Percentiles rank a stretch among this genome's conserved stretches.
Evolutionary conservation across 345 rosid species (phyloP).

Genomic region (Ceriops tagal): DNA sequence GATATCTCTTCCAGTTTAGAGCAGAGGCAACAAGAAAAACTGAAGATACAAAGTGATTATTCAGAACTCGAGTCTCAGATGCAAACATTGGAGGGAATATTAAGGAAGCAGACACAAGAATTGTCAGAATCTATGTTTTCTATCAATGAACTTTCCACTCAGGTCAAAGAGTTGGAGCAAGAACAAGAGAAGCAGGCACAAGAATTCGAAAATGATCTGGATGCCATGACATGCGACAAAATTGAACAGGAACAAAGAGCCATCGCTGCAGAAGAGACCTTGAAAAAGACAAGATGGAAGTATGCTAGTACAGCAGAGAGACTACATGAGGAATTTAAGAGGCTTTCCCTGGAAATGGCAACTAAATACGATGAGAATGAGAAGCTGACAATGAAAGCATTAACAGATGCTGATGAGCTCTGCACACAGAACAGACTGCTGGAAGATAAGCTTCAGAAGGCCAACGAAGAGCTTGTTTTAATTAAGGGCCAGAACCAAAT

Average conservation of each 20-base stretch:
- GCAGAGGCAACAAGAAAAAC: constrained; percentile 8
- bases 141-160: constrained; percentile 27
- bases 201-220: constrained; percentile 19
- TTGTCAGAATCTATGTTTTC: constrained; percentile 57
- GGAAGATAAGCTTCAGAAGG: constrained; percentile 22
- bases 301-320: constrained; percentile 31
- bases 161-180: constrained; percentile 25
- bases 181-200: constrained; percentile 32
- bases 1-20: constrained; percentile 20
- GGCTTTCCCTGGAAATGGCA: constrained; percentile 30
- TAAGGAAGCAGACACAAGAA: constrained; percentile 61
- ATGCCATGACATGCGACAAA: constrained; percentile 22
- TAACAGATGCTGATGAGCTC: constrained; percentile 22
- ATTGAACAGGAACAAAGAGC: constrained; percentile 31
- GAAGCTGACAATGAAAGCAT: constrained; percentile 16
- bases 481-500: constrained; percentile 15
- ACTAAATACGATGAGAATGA: constrained; percentile 27
- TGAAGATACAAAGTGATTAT: constrained; percentile 14
- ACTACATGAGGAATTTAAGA: constrained; percentile 30
- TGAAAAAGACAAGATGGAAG: constrained; percentile 33
- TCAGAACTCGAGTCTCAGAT: constrained; percentile 50
- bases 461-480: constrained; percentile 19
- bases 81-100: constrained; percentile 55
- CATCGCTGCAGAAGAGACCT: constrained; percentile 28
- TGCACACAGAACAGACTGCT: constrained; percentile 12